Conservation (phyloP, 345 rosid genomes). For the Populus davidiana region DNA sequence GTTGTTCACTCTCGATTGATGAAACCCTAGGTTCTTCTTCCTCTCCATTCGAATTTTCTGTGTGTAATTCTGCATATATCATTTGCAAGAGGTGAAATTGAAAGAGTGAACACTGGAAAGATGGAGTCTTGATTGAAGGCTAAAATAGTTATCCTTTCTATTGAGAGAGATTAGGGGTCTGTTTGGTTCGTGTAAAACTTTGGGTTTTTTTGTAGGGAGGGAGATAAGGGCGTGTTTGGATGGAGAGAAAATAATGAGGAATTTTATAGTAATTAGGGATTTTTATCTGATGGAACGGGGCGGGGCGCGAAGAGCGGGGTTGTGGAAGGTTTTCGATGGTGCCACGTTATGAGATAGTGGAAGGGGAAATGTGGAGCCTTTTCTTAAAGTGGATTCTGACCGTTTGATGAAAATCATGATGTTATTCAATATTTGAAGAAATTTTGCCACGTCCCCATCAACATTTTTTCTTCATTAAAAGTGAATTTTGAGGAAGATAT, state of each 20-base stretch:
- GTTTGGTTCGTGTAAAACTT: background rate
- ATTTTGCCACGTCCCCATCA: background rate
- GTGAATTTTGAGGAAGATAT: background rate
- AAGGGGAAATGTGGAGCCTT: background rate
- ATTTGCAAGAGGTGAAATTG: background rate
- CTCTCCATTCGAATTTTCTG: background rate
- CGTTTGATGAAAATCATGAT: background rate
- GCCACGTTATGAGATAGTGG: background rate
- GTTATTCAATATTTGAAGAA: no score
- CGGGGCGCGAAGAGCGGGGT: background rate
- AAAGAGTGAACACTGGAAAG: slow-evolving; percentile 22
- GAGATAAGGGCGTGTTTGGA: slow-evolving; percentile 16
- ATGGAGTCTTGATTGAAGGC: background rate
- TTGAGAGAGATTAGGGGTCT: background rate
- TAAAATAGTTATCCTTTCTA: background rate
- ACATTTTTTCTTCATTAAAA: background rate
- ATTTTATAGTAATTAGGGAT: background rate
- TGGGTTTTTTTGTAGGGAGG: background rate
- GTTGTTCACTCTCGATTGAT: background rate
- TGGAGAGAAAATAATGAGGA: slow-evolving; percentile 9
- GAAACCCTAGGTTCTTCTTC: background rate
- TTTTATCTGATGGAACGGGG: background rate
- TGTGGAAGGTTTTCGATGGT: background rate
- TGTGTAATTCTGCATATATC: background rate
- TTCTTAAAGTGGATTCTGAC: background rate